These are phyloP conservation scores for Amanita molliuscula DNA, from an alignment of 768 basidiomycete genomes.

Conservation along the genomic window DNA sequence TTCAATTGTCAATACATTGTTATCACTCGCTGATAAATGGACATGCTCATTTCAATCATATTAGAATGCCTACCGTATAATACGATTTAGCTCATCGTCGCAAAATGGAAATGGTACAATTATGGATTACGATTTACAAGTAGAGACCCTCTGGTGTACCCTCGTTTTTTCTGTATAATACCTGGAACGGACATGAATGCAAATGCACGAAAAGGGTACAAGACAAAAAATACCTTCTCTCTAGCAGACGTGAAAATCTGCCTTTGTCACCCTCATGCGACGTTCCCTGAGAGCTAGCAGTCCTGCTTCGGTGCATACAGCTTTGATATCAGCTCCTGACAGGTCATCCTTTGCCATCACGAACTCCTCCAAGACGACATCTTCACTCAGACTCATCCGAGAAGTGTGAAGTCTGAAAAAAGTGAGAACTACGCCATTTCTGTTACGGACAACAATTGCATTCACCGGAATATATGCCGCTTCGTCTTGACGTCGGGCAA, in stretches of 20 bases:
- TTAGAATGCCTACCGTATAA: not conserved
- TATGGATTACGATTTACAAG: constrained; percentile 34
- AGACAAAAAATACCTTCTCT: constrained; percentile 63
- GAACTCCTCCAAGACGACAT: constrained; percentile 94
- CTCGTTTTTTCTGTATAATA: constrained; percentile 95
- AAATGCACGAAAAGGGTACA: not conserved
- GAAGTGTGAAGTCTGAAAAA: constrained; percentile 72
- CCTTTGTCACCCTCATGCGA: constrained; percentile 88
- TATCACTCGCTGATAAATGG: not conserved
- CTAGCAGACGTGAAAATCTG: constrained; percentile 86
- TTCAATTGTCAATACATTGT: not conserved
- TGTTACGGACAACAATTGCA: constrained; percentile 9
- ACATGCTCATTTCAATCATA: not conserved
- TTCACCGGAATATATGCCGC: constrained; percentile 90
- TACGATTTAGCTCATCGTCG: not conserved
- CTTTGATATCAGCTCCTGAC: constrained; percentile 98
- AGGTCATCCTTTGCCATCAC: constrained; percentile 94
- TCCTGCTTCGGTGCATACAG: constrained; percentile 98
- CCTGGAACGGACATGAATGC: constrained; percentile 26
- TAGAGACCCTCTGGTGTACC: constrained; percentile 88
- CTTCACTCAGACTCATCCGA: constrained; percentile 80
- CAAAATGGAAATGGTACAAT: constrained; percentile 2
- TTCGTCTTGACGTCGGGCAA: constrained; percentile 98
- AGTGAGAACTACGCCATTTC: constrained; percentile 6
- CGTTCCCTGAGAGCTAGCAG: constrained; percentile 88